These are phyloP conservation scores for Aspergillus cavernicola DNA, from an alignment of 495 filamentous ascomycete genomes.

Conservation along the genomic window DNA sequence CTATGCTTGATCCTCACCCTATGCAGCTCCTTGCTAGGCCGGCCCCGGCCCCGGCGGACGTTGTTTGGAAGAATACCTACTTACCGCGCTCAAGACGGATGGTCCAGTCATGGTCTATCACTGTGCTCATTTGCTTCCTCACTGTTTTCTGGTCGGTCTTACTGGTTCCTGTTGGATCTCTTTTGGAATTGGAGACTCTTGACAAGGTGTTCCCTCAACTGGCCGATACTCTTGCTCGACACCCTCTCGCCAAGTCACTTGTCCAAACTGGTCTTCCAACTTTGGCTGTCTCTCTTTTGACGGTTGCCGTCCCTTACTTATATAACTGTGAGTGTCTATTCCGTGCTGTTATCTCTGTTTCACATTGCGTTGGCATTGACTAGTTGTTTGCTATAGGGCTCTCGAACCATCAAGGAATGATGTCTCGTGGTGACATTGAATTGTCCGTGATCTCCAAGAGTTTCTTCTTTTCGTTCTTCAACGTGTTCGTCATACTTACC, in stretches of 20 bases:
- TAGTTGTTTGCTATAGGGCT: constrained; percentile 47
- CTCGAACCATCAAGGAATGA: constrained; percentile 86
- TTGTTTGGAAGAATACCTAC: constrained; percentile 93
- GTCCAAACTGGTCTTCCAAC: constrained; percentile 88
- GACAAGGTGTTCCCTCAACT: constrained; percentile 67
- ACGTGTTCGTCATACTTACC: constrained; percentile 93
- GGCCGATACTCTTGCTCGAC: constrained; percentile 58
- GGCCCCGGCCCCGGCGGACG: constrained; percentile 81
- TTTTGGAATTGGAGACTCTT: constrained; percentile 76
- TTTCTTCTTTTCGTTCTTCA: constrained; percentile 99
- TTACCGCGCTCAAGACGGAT: constrained; percentile 70
- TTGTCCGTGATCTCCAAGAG: constrained; percentile 96
- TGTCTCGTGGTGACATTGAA: constrained; percentile 92
- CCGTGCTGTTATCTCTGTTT: neutral
- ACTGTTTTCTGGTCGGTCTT: constrained; percentile 88
- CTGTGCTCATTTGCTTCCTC: constrained; percentile 71
- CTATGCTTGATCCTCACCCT: constrained; percentile 83
- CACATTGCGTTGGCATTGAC: neutral
- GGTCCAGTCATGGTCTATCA: constrained; percentile 75
- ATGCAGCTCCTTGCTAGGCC: constrained; percentile 78
- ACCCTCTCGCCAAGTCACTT: constrained; percentile 67
- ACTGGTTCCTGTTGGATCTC: constrained; percentile 72
- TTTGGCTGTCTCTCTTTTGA: constrained; percentile 75
- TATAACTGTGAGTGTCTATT: constrained; percentile 68
- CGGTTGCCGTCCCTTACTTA: constrained; percentile 84